Evolutionary conservation across 2,329 filamentous ascomycete genomes (phyloP).

Genomic region (Paraphoma chrysanthemicola): DNA sequence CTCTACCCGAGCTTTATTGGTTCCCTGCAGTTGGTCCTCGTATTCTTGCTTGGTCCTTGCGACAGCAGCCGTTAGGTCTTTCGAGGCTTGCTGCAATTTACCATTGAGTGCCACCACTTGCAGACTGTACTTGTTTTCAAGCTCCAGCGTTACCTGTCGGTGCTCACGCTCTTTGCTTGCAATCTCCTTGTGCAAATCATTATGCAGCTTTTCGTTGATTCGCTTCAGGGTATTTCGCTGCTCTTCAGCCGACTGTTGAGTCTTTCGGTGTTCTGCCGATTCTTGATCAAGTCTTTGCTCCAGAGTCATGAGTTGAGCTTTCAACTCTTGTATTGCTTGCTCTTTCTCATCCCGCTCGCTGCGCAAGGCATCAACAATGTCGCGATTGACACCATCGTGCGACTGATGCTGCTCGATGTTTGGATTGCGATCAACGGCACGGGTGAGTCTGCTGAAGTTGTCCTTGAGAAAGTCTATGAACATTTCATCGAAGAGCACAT

Average conservation of each 20-base stretch:
- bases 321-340: constrained; percentile 63
- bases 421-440: constrained; percentile 90
- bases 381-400: constrained; percentile 90
- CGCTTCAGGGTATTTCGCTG: constrained; percentile 64
- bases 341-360: constrained; percentile 78
- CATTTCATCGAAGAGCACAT: constrained; percentile 82
- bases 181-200: constrained; percentile 72
- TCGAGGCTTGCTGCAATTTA: constrained; percentile 41
- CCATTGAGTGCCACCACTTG: constrained; percentile 47
- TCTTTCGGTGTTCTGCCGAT: constrained; percentile 72
- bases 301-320: constrained; percentile 61
- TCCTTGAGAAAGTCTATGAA: constrained; percentile 97
- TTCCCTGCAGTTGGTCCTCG: constrained; percentile 40
- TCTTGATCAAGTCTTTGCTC: constrained; percentile 72
- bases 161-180: constrained; percentile 55
- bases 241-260: constrained; percentile 58
- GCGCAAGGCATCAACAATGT: constrained; percentile 86
- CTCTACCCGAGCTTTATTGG: constrained; percentile 30
- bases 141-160: constrained; percentile 41
- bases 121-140: constrained; percentile 58
- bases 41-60: constrained; percentile 42
- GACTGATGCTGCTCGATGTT: constrained; percentile 85
- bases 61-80: constrained; percentile 34
- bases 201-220: constrained; percentile 74
- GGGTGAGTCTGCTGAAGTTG: constrained; percentile 84